A percentile compares a stretch with the other conserved stretches of the same genome.
These are phyloP conservation scores for Blastobotrys attinorum DNA, from an alignment of 805 yeast species.

Conservation along the genomic window DNA sequence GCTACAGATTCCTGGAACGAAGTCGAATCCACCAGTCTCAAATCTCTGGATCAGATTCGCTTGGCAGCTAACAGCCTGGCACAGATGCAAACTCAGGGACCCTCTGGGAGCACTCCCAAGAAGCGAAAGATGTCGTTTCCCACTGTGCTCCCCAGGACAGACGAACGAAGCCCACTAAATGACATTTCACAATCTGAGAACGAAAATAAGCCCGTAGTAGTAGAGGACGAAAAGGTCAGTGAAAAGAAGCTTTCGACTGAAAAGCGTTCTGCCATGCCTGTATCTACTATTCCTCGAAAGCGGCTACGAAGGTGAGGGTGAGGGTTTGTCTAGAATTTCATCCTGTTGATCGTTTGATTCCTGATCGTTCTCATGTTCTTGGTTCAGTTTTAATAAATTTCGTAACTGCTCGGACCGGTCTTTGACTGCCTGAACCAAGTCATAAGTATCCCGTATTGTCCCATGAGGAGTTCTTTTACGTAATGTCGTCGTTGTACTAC, in stretches of 20 bases:
- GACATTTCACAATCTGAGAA: constrained; percentile 2
- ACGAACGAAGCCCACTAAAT: constrained; percentile 4
- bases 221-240: background rate
- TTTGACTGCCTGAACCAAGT: constrained; percentile 11
- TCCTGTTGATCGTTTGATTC: background rate
- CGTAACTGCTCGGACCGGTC: constrained; percentile 15
- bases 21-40: background rate
- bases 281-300: background rate
- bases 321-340: background rate
- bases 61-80: background rate
- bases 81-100: background rate
- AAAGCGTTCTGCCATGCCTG: too few relatives aligned
- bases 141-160: background rate
- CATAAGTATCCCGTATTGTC: constrained; percentile 4
- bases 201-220: constrained; percentile 2
- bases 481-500: constrained; percentile 7
- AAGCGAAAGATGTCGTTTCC: background rate
- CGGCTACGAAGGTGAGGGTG: too few relatives aligned
- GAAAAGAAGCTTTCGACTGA: background rate
- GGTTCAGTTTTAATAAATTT: background rate
- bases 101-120: background rate
- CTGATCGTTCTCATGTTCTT: background rate
- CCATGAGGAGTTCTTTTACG: constrained; percentile 2
- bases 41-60: background rate
- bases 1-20: constrained; percentile 1